A percentile compares a stretch with the other conserved stretches of the same genome.
These are phyloP conservation scores for Candida albicans DNA, from an alignment of 1,139 yeast genomes.

Conservation along the genomic window DNA sequence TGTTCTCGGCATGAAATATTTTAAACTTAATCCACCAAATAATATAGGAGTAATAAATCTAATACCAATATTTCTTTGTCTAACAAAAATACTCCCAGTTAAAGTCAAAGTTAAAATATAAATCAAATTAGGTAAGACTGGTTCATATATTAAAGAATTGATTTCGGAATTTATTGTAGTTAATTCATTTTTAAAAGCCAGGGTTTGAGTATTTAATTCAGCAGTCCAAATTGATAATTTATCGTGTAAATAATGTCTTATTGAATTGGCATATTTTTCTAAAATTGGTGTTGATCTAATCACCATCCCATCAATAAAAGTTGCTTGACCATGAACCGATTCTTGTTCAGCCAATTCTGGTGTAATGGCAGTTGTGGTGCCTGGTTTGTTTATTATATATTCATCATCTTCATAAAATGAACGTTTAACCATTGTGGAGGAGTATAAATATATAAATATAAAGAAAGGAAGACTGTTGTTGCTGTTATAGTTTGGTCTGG, in stretches of 20 bases:
- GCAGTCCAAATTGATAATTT: conserved; percentile 39
- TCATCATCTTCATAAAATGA: conserved; percentile 56
- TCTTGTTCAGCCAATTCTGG: conserved; percentile 38
- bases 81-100: conserved; percentile 55
- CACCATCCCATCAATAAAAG: conserved; percentile 53
- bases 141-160: conserved; percentile 34
- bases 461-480: conserved; percentile 1
- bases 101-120: conserved; percentile 56
- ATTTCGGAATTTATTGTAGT: conserved; percentile 25
- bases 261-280: conserved; percentile 39
- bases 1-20: conserved; percentile 40
- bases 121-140: conserved; percentile 54
- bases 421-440: conserved; percentile 24
- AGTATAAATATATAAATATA: not conserved
- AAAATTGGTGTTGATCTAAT: conserved; percentile 49
- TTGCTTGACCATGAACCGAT: conserved; percentile 39
- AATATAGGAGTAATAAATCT: conserved; percentile 52
- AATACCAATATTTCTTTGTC: conserved; percentile 45
- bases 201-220: conserved; percentile 44
- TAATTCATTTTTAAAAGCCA: conserved; percentile 47
- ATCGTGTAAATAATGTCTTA: conserved; percentile 39
- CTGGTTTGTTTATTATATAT: conserved; percentile 46
- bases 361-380: conserved; percentile 39
- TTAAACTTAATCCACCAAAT: conserved; percentile 46
- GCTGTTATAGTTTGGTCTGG: not conserved